These are phyloP conservation scores for Exophiala oligosperma DNA, from an alignment of 2,329 filamentous ascomycete species.

Conservation along the genomic window DNA sequence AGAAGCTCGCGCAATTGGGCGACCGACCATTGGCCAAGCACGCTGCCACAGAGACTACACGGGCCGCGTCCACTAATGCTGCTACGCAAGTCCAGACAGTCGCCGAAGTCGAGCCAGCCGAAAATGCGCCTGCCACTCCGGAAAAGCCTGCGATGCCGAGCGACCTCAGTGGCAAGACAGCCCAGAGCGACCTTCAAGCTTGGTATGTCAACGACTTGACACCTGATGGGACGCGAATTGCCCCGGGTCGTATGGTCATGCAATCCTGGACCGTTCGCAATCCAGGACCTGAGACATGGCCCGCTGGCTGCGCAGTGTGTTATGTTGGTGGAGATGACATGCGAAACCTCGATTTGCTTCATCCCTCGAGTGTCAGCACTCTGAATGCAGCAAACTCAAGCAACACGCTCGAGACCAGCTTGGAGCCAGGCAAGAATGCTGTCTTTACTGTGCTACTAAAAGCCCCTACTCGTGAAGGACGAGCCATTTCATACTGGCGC, in stretches of 20 bases:
- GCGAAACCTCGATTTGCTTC: constrained; percentile 81
- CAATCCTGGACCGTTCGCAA: constrained; percentile 94
- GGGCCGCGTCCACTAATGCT: constrained; percentile 51
- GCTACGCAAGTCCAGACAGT: constrained; percentile 69
- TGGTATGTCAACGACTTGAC: constrained; percentile 77
- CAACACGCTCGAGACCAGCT: constrained; percentile 67
- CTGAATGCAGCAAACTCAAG: constrained; percentile 80
- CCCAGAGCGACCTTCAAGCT: constrained; percentile 56
- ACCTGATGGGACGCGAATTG: constrained; percentile 71
- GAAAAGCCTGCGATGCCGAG: constrained; percentile 1
- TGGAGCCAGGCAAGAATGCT: constrained; percentile 72
- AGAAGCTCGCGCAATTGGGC: constrained; percentile 68
- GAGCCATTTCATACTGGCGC: constrained; percentile 94
- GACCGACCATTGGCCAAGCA: constrained; percentile 56
- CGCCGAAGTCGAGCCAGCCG: constrained; percentile 67
- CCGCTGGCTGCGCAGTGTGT: constrained; percentile 82
- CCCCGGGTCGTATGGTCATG: constrained; percentile 72
- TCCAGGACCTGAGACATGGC: constrained; percentile 76
- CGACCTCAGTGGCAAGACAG: constrained; percentile 36
- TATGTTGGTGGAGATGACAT: constrained; percentile 96
- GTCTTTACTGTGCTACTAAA: constrained; percentile 84
- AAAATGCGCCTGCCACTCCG: constrained; percentile 32
- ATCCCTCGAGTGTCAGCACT: constrained; percentile 74
- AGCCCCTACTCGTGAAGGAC: constrained; percentile 73
- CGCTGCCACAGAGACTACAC: constrained; percentile 54